Percentiles rank a stretch among this genome's conserved stretches.
phyloP scores from a whole-genome alignment of 768 basidiomycete genomes.

The Amanita exitialis region DNA sequence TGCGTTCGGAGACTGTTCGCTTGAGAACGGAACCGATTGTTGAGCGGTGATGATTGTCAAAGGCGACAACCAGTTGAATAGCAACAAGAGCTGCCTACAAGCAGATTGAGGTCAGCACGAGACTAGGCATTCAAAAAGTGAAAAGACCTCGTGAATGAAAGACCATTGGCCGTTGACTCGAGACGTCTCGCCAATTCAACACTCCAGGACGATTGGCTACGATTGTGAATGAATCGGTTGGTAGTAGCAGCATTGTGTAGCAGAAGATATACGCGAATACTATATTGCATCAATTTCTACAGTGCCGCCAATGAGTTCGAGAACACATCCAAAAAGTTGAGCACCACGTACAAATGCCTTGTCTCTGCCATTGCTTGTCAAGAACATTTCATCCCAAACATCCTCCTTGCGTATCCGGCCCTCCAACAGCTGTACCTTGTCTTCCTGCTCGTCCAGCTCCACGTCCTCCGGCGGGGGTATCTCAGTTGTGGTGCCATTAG shows the following conservation, averaged over 20 bases:
- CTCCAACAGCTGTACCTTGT: conserved; percentile 31
- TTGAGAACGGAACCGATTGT: conserved; percentile 53
- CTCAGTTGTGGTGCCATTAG: conserved; percentile 25
- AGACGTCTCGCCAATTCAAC: conserved; percentile 48
- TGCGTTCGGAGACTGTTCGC: conserved; percentile 27
- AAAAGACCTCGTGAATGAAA: conserved; percentile 66
- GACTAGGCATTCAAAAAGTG: conserved; percentile 1
- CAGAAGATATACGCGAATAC: conserved; percentile 62
- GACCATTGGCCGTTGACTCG: conserved; percentile 48
- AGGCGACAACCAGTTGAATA: conserved; percentile 82
- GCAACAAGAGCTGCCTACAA: conserved; percentile 65
- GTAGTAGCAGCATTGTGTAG: conserved; percentile 49
- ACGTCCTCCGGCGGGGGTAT: conserved; percentile 30
- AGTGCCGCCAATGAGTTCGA: background rate
- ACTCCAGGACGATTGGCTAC: conserved; percentile 42
- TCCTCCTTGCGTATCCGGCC: conserved; percentile 49
- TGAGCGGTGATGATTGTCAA: conserved; percentile 63
- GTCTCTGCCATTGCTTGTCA: conserved; percentile 72
- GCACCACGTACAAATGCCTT: conserved; percentile 65
- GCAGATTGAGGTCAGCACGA: conserved; percentile 15
- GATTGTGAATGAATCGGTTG: conserved; percentile 36
- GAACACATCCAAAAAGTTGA: background rate
- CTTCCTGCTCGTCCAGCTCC: conserved; percentile 42
- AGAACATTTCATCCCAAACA: conserved; percentile 72
- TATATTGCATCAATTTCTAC: conserved; percentile 84